These are phyloP conservation scores for Serendipita indica DNA, from an alignment of 768 basidiomycete species.

Conservation along the genomic window DNA sequence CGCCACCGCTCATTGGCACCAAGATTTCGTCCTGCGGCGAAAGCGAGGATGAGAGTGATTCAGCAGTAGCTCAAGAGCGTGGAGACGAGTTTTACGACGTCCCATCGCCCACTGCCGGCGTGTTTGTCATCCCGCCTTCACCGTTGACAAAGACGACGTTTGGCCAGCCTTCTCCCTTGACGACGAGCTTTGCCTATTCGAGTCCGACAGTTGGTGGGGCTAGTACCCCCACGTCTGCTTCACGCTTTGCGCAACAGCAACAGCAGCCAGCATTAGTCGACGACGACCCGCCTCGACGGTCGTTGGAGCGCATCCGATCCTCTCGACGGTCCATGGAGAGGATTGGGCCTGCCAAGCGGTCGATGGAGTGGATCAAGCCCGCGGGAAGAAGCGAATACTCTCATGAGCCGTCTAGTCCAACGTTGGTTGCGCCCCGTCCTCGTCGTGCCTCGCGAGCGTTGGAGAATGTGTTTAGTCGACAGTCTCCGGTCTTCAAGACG, in stretches of 20 bases:
- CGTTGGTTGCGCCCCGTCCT: neutral
- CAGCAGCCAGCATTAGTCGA: no score
- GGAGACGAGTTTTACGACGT: neutral
- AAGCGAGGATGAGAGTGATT: neutral
- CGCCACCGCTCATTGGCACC: neutral
- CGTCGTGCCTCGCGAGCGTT: neutral
- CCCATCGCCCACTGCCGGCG: neutral
- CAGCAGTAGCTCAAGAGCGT: neutral
- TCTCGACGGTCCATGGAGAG: neutral
- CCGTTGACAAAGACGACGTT: neutral
- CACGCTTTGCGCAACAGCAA: no score
- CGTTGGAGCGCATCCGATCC: neutral
- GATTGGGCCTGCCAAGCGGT: neutral
- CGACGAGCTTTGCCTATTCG: neutral
- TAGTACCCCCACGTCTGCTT: neutral
- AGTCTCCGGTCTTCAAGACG: neutral
- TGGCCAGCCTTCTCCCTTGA: neutral
- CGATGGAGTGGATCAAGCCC: neutral
- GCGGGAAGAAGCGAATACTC: neutral
- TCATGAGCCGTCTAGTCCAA: neutral
- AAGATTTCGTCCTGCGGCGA: neutral
- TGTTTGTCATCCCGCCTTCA: neutral
- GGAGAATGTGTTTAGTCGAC: neutral
- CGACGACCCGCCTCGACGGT: neutral
- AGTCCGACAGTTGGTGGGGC: neutral